Evolutionary conservation across 208 protist species (phyloP), one percentile per base, ranked within the genome.

Genomic region (Leishmania tarentolae): DNA sequence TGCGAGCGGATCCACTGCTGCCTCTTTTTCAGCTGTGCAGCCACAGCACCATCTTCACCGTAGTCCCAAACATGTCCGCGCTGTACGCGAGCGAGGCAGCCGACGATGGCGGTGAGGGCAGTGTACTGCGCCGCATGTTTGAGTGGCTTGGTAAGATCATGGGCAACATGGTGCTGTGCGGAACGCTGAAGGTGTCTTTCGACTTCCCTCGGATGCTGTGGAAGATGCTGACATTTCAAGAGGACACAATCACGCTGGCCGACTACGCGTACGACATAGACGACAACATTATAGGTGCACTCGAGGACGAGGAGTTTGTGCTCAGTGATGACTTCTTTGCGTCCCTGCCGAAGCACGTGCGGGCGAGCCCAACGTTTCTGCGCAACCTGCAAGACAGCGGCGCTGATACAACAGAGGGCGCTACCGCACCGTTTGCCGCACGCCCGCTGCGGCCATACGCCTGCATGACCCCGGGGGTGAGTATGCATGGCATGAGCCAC

Each of bases 191-290:
- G 86, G 88, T 93, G 35, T 80, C 91, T 2, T 80, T 98, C 7
- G 79, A 88, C 31, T 91, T 96, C 24, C 93, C 95, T 0, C 91
- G 92, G 3, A 72, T 98, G n/a, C 79, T 93, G 80, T 98, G 95
- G 93, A 98, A 96, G 87, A 96, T 88, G 79, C 85, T 98, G 71
- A 93, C 89, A 21, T 95, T 94, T 65, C 76, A 85, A 63, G 82
- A 85, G 76, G 86, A 93, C 78, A 85, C 83, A 19, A 68, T 83
- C 56, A 93, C 89, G 19, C 89, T 98, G 2, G 84, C 92, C 52
- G 95, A 98, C 83, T 98, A 96, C 81, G 89, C 88, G 59, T 85
- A 87, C 76, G 95, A 98, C 83, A 91, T 95, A 72, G 92, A 96
- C 82, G 95, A 98, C 86, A 91, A 88, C 63, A 88, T 94, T 47